Conservation (phyloP, 1,139 yeast species). For the Candida pseudocylindracea region DNA sequence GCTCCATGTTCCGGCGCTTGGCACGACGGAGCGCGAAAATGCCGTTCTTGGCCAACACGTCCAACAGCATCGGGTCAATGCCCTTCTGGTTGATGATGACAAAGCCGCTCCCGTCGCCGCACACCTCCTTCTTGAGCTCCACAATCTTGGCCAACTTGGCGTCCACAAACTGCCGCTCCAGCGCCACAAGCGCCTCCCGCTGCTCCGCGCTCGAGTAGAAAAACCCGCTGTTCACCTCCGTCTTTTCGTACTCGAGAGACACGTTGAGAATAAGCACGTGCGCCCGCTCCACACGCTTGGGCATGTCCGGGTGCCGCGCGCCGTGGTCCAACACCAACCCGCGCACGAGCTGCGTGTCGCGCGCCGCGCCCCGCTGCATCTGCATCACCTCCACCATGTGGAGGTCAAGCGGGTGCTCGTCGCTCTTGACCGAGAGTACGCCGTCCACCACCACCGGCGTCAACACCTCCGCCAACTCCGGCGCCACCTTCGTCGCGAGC, state of each 20-base stretch:
- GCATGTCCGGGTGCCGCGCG: slow-evolving; percentile 99
- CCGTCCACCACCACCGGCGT: slow-evolving; percentile 96
- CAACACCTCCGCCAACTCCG: slow-evolving; percentile 55
- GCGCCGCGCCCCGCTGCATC: slow-evolving; percentile 83
- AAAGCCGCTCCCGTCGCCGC: slow-evolving; percentile 49
- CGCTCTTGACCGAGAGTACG: slow-evolving; percentile 42
- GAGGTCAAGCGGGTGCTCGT: slow-evolving; percentile 39
- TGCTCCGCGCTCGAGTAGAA: slow-evolving; percentile 92
- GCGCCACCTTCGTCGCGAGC: slow-evolving; percentile 62
- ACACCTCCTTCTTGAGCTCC: slow-evolving; percentile 80
- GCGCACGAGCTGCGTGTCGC: slow-evolving; percentile 61
- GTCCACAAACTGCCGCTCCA: slow-evolving; percentile 89
- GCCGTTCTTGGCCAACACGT: slow-evolving; percentile 79
- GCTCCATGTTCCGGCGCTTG: slow-evolving; percentile 97
- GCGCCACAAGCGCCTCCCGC: slow-evolving; percentile 82
- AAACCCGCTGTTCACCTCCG: slow-evolving; percentile 93
- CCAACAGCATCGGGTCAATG: slow-evolving; percentile 95
- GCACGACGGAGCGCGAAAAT: slow-evolving; percentile 94
- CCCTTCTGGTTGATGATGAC: slow-evolving; percentile 97
- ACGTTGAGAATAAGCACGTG: slow-evolving; percentile 76
- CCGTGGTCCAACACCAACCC: slow-evolving; percentile 97
- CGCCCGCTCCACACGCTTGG: slow-evolving; percentile 67
- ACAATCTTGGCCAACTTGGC: slow-evolving; percentile 80
- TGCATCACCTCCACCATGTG: slow-evolving; percentile 98
- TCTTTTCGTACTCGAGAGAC: slow-evolving; percentile 89